A percentile compares a stretch with the other conserved stretches of the same genome.
These are phyloP conservation scores for Leucocoprinus birnbaumii DNA, from an alignment of 768 basidiomycete species.

Conservation along the genomic window DNA sequence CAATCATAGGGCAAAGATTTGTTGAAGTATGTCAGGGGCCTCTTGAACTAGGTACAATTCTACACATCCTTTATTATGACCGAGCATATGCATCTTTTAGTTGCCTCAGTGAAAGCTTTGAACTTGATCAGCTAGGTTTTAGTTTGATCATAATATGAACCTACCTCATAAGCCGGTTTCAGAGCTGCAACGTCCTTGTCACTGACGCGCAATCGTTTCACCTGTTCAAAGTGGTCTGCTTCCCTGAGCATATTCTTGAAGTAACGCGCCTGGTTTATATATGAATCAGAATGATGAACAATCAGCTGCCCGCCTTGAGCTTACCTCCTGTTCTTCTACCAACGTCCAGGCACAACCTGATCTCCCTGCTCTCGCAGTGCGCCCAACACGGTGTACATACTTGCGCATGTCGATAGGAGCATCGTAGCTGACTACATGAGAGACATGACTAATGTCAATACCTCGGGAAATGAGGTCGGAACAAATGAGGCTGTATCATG, in stretches of 20 bases:
- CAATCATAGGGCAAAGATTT: slow-evolving; percentile 60
- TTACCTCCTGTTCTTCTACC: slow-evolving; percentile 90
- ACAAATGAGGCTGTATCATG: slow-evolving; percentile 74
- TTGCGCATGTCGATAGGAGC: slow-evolving; percentile 97
- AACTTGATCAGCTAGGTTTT: background rate
- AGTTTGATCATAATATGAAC: background rate
- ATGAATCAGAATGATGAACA: slow-evolving; percentile 1
- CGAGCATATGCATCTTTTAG: slow-evolving; percentile 37
- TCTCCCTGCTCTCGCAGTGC: slow-evolving; percentile 92
- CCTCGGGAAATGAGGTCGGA: slow-evolving; percentile 96
- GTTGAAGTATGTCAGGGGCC: slow-evolving; percentile 66
- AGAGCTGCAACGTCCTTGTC: slow-evolving; percentile 60
- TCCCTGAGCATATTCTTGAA: slow-evolving; percentile 82
- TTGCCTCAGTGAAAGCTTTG: slow-evolving; percentile 33
- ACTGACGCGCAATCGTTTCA: slow-evolving; percentile 65
- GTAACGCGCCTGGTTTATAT: slow-evolving; percentile 61
- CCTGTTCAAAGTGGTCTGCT: slow-evolving; percentile 63
- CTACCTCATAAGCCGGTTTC: slow-evolving; percentile 65
- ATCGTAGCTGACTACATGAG: slow-evolving; percentile 94
- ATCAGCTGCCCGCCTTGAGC: slow-evolving; percentile 11
- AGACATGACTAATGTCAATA: slow-evolving; percentile 90
- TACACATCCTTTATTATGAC: slow-evolving; percentile 9
- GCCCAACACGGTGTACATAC: slow-evolving; percentile 95
- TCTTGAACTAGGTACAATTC: slow-evolving; percentile 46
- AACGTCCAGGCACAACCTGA: slow-evolving; percentile 90